Evolutionary conservation across 192 early-diverging fungal species (phyloP).

Genomic region (Endogone sp.): DNA sequence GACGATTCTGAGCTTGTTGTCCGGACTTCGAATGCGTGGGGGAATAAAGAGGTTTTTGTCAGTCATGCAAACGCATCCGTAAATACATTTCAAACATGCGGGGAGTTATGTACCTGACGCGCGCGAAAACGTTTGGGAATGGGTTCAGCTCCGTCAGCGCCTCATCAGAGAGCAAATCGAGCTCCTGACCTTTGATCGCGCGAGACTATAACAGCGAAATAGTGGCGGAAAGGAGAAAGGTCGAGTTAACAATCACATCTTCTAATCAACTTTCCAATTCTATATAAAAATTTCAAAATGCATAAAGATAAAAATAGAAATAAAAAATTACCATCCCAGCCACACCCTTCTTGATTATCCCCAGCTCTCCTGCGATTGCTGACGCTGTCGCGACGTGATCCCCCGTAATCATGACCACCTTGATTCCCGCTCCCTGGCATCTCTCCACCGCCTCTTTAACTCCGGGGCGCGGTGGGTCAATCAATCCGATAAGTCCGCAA

Average conservation of each 20-base stretch:
- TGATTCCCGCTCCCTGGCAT: conserved; percentile 91
- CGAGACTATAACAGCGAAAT: conserved; percentile 39
- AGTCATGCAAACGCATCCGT: too few relatives aligned
- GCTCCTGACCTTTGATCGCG: conserved; percentile 83
- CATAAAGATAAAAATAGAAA: too few relatives aligned
- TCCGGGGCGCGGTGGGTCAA: conserved; percentile 86
- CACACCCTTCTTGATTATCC: conserved; percentile 69
- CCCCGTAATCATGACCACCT: conserved; percentile 97
- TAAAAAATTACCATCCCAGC: conserved; percentile 29
- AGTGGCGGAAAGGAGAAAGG: not conserved
- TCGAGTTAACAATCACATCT: too few relatives aligned
- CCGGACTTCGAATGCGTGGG: too few relatives aligned
- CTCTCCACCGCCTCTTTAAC: conserved; percentile 75
- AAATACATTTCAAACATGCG: not conserved
- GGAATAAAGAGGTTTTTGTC: too few relatives aligned
- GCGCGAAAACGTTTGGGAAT: conserved; percentile 96
- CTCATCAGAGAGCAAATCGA: conserved; percentile 90
- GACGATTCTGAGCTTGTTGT: conserved; percentile 97
- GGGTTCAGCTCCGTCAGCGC: conserved; percentile 72
- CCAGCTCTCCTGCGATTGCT: conserved; percentile 87
- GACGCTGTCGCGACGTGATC: conserved; percentile 92
- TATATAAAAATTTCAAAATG: too few relatives aligned
- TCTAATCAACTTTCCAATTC: too few relatives aligned
- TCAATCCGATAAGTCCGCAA: conserved; percentile 87
- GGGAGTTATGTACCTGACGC: conserved; percentile 59